Evolutionary conservation across 352 stramenopile genomes (phyloP).

Genomic region (Halophytophthora batemanensis): DNA sequence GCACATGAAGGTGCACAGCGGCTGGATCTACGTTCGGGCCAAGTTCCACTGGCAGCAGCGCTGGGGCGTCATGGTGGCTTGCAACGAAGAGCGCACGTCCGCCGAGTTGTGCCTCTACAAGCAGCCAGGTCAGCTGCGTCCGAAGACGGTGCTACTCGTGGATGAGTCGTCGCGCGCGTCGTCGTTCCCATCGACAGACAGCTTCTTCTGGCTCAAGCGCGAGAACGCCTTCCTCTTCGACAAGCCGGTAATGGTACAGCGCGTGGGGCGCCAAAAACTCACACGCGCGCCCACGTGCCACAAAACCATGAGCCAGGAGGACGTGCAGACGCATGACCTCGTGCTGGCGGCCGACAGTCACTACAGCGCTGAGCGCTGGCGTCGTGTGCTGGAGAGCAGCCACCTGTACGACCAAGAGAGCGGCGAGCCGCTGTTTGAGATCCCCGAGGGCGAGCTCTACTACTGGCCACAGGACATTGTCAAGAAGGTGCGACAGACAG

Average conservation of each 20-base stretch:
- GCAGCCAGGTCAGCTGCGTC: background rate
- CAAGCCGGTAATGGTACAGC: slow-evolving; percentile 6
- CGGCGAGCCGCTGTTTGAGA: background rate
- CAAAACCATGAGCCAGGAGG: slow-evolving; percentile 5
- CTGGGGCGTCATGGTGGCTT: slow-evolving; percentile 43
- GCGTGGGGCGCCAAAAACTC: background rate
- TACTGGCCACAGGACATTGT: slow-evolving; percentile 7
- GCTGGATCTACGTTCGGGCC: slow-evolving; percentile 28
- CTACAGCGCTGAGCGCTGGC: background rate
- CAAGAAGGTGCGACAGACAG: background rate
- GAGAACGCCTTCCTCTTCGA: slow-evolving; percentile 1
- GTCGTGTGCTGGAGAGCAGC: background rate
- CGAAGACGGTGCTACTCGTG: slow-evolving; percentile 6
- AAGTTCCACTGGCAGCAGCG: slow-evolving; percentile 41
- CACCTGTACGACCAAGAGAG: background rate
- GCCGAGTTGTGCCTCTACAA: slow-evolving; percentile 24
- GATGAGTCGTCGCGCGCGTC: slow-evolving; percentile 1
- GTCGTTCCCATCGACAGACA: slow-evolving; percentile 3
- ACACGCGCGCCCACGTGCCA: slow-evolving; percentile 2
- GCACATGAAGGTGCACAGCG: slow-evolving; percentile 32
- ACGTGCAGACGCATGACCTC: background rate
- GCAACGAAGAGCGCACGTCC: slow-evolving; percentile 22
- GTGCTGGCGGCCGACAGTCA: slow-evolving; percentile 2
- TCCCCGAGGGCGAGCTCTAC: background rate
- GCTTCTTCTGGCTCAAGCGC: slow-evolving; percentile 3